phyloP scores from a whole-genome alignment of 2,329 filamentous ascomycete species.

The Proliferodiscus dingleyae region DNA sequence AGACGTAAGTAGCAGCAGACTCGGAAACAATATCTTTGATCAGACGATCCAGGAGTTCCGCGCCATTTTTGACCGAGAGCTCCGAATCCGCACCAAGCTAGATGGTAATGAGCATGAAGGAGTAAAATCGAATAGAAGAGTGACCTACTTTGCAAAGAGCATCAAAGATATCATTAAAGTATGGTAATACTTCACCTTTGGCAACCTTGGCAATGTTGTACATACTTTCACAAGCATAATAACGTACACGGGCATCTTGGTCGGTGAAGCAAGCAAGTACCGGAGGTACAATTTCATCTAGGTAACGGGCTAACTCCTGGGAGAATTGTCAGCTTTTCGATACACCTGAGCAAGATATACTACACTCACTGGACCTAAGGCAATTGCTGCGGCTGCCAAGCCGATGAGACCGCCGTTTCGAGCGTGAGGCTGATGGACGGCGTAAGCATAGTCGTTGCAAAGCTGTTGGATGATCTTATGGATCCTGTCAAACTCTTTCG shows the following conservation, averaged over 20 bases:
- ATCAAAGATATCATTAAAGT: slow-evolving; percentile 98
- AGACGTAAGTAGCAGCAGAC: slow-evolving; percentile 91
- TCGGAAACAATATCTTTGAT: slow-evolving; percentile 96
- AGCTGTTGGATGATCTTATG: slow-evolving; percentile 89
- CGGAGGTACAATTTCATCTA: slow-evolving; percentile 90
- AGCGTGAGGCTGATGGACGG: slow-evolving; percentile 93
- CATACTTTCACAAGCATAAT: slow-evolving; percentile 99
- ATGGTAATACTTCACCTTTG: slow-evolving; percentile 93
- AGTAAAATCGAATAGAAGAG: not conserved
- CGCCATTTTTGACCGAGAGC: slow-evolving; percentile 95
- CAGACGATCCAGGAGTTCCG: slow-evolving; percentile 87
- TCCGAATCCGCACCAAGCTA: slow-evolving; percentile 94
- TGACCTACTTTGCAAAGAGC: slow-evolving; percentile 80
- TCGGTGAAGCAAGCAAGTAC: slow-evolving; percentile 97
- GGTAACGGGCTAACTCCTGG: slow-evolving; percentile 78
- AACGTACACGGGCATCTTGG: slow-evolving; percentile 93
- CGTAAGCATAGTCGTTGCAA: slow-evolving; percentile 96
- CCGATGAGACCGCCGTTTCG: slow-evolving; percentile 95
- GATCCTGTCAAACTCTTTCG: slow-evolving; percentile 74
- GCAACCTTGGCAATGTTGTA: slow-evolving; percentile 99
- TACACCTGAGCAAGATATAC: not conserved
- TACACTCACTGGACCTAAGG: slow-evolving; percentile 74
- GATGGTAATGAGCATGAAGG: slow-evolving; percentile 8
- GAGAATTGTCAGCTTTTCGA: not conserved
- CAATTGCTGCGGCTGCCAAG: slow-evolving; percentile 90